These are phyloP conservation scores for Aspergillus aculeatinus DNA, from an alignment of 2,329 filamentous ascomycete species.

Conservation along the genomic window DNA sequence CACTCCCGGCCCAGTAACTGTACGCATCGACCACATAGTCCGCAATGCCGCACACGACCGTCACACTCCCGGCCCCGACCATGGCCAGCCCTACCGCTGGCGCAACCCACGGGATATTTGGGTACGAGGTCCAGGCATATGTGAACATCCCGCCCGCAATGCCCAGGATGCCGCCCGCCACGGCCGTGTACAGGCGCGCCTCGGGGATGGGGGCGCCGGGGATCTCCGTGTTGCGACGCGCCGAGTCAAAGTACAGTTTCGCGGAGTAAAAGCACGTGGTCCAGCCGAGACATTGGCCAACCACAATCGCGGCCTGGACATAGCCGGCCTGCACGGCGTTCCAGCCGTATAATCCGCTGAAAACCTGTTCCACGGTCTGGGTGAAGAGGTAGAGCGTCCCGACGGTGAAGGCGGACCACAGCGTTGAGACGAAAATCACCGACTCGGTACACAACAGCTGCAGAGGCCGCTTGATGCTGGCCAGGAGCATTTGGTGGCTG, in stretches of 20 bases:
- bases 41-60: slow-evolving; percentile 48
- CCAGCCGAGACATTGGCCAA: slow-evolving; percentile 44
- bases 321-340: slow-evolving; percentile 35
- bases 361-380: slow-evolving; percentile 44
- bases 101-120: slow-evolving; percentile 36
- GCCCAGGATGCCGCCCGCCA: slow-evolving; percentile 35
- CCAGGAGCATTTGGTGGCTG: slow-evolving; percentile 27
- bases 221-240: slow-evolving; percentile 38
- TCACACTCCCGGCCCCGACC: slow-evolving; percentile 43
- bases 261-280: slow-evolving; percentile 27
- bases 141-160: slow-evolving; percentile 39
- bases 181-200: slow-evolving; percentile 44
- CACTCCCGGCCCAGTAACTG: slow-evolving; percentile 50
- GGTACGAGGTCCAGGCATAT: slow-evolving; percentile 38
- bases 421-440: slow-evolving; percentile 43
- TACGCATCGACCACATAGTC: slow-evolving; percentile 54
- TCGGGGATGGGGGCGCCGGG: slow-evolving; percentile 46
- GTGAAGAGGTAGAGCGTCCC: slow-evolving; percentile 48
- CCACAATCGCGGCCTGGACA: slow-evolving; percentile 43
- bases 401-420: slow-evolving; percentile 47
- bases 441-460: slow-evolving; percentile 44
- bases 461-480: slow-evolving; percentile 39
- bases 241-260: slow-evolving; percentile 28
- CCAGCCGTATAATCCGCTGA: slow-evolving; percentile 34
- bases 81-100: slow-evolving; percentile 35